phyloP scores from a whole-genome alignment of 139 green algal genomes.

The Coccomyxa sp. region DNA sequence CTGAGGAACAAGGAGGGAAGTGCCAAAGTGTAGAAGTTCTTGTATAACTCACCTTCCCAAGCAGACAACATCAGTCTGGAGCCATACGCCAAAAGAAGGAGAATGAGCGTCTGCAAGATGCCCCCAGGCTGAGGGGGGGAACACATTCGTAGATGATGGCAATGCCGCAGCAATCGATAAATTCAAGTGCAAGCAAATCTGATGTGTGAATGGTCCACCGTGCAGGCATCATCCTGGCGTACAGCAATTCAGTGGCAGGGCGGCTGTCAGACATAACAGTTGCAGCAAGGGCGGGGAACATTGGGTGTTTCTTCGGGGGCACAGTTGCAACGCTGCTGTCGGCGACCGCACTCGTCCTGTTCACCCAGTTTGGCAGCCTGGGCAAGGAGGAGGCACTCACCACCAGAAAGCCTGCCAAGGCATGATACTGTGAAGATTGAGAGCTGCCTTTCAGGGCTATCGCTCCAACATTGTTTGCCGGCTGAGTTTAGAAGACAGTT shows the following conservation, averaged over 20 bases:
- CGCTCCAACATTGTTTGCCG: not conserved
- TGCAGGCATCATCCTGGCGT: slow-evolving; percentile 64
- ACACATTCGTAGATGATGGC: too few relatives aligned
- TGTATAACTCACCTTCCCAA: too few relatives aligned
- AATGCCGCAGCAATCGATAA: too few relatives aligned
- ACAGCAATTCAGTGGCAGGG: slow-evolving; percentile 64
- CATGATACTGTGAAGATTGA: not conserved
- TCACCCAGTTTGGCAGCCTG: slow-evolving; percentile 54
- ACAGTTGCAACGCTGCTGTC: slow-evolving; percentile 44
- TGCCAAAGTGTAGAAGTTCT: too few relatives aligned
- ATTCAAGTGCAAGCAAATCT: not conserved
- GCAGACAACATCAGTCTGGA: too few relatives aligned
- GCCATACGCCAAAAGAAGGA: too few relatives aligned
- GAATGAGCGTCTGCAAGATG: too few relatives aligned
- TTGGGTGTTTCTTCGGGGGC: slow-evolving; percentile 73
- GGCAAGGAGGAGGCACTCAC: slow-evolving; percentile 32
- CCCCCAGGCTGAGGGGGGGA: too few relatives aligned
- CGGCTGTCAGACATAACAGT: slow-evolving; percentile 56
- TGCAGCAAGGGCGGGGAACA: slow-evolving; percentile 44
- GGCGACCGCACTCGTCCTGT: slow-evolving; percentile 15
- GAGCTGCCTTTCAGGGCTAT: not conserved
- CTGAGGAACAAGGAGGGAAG: not conserved
- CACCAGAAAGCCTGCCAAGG: not conserved
- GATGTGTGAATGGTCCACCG: not conserved
- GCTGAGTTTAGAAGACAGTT: too few relatives aligned